Evolutionary conservation across 805 yeast species (phyloP).

Genomic region (Saturnispora sekii): DNA sequence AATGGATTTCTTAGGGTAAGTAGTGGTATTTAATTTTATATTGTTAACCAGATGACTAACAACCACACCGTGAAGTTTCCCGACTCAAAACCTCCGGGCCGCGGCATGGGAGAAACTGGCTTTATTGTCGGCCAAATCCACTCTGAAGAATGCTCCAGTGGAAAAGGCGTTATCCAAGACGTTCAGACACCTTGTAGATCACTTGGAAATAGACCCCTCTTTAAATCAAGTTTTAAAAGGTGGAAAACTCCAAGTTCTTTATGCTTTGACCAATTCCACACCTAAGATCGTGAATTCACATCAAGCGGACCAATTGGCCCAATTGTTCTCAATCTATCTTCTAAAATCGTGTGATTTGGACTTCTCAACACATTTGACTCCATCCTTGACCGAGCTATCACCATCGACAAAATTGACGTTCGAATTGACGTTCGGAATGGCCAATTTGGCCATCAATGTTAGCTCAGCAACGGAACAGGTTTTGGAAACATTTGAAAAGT

Average conservation of each 20-base stretch:
- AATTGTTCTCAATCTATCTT: constrained; percentile 37
- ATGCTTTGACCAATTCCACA: constrained; percentile 46
- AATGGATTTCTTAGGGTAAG: constrained; percentile 21
- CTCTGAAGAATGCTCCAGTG: constrained; percentile 13
- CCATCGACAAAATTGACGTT: constrained; percentile 35
- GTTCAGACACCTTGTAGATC: constrained; percentile 9
- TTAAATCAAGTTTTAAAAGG: not conserved
- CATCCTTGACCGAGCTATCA: constrained; percentile 22
- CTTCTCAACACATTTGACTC: constrained; percentile 27
- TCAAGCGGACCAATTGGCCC: constrained; percentile 36
- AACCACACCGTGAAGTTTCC: constrained; percentile 19
- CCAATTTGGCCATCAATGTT: constrained; percentile 19
- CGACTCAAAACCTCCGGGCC: constrained; percentile 29
- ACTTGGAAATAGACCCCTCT: not conserved
- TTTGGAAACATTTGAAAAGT: constrained; percentile 4
- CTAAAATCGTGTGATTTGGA: constrained; percentile 35
- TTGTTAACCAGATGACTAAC: not conserved
- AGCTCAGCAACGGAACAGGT: constrained; percentile 13
- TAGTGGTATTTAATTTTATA: not conserved
- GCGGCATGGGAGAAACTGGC: constrained; percentile 31
- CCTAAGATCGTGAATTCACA: constrained; percentile 24
- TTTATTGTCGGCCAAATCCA: constrained; percentile 20
- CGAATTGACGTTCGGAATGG: constrained; percentile 27
- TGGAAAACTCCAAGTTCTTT: constrained; percentile 34
- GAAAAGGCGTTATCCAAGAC: constrained; percentile 18